Conservation (phyloP, 2,329 filamentous ascomycete genomes). For the Xylaria sp. region DNA sequence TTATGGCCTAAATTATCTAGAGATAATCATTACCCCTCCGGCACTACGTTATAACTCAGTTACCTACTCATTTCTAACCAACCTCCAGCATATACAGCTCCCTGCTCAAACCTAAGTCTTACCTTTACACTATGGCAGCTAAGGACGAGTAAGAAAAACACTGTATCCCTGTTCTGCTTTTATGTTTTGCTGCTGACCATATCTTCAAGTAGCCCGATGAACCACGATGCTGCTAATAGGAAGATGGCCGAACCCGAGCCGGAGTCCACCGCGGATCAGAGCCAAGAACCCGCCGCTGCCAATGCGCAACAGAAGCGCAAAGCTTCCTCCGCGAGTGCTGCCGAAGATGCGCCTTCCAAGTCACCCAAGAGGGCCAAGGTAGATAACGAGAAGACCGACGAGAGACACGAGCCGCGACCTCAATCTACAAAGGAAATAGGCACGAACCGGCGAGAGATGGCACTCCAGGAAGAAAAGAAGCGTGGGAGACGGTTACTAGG, state of each 20-base stretch:
- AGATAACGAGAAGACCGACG: slow-evolving; percentile 36
- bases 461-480: slow-evolving; percentile 78
- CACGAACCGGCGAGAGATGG: slow-evolving; percentile 55
- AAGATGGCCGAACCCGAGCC: slow-evolving; percentile 33
- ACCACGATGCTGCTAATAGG: slow-evolving; percentile 34
- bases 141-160: slow-evolving; percentile 39
- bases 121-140: slow-evolving; percentile 38
- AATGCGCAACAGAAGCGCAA: slow-evolving; percentile 50
- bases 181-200: slow-evolving; percentile 24
- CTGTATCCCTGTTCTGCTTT: slow-evolving; percentile 7
- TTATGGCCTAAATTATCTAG: slow-evolving; percentile 25
- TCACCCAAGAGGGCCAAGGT: slow-evolving; percentile 46
- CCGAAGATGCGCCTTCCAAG: slow-evolving; percentile 38
- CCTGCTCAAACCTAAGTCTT: slow-evolving; percentile 5
- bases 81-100: slow-evolving; percentile 33
- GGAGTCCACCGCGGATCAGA: slow-evolving; percentile 28
- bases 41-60: slow-evolving; percentile 7
- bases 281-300: slow-evolving; percentile 16
- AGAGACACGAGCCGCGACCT: slow-evolving; percentile 32
- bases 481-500: slow-evolving; percentile 89
- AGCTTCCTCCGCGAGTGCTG: slow-evolving; percentile 42
- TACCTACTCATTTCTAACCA: slow-evolving; percentile 27
- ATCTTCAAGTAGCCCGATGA: slow-evolving; percentile 36
- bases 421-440: slow-evolving; percentile 35
- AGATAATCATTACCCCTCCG: slow-evolving; percentile 1